Evolutionary conservation across 495 filamentous ascomycete species (phyloP), one percentile per base, ranked within the genome.

Genomic region (Aspergillus incahuasiensis): DNA sequence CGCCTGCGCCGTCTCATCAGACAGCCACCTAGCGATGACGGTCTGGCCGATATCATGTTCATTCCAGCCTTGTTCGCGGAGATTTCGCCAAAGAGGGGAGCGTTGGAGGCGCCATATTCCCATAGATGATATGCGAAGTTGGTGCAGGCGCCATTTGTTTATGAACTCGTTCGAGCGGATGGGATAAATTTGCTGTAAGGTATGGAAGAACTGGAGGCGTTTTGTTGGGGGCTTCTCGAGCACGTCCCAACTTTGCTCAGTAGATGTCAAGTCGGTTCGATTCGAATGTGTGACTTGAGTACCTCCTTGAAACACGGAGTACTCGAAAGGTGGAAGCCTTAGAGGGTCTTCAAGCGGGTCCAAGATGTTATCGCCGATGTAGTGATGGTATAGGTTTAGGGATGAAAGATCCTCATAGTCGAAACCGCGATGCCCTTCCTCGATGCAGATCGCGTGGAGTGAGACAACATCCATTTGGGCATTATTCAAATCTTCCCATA

Each of bases 111-210:
- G 61, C 53, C 58, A 30, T 5, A 66, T 64, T n/a, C 71, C 62
- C 34, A 68, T 16, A 0, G 63, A 56, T 1, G 69, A 74, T 21
- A 62, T 63, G 13, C 64, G 58, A 11, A 74, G 52, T 18, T 62
- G 63, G 39, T 71, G 64, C 0, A 72, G 63, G 21, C 71, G 61
- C 68, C 71, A 71, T 41, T 59, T 59, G 38, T 68, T 67, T 40
- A 72, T 55, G 35, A 67, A 68, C 6, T 48, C 48, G 7, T 48
- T 30, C 6, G 60, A 57, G 16, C 59, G 54, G 18, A 64, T 24
- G 5, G 49, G 21, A 0, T 41, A 24, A 2, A 53, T 16, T 2
- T 51, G 25, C 11, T 48, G 53, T 9, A 61, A 50, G 18, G 61
- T 56, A 11, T 54, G 61, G 47, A 63, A 64, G 3, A 58, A 58